Evolutionary conservation across 1,284 basidiomycete species (phyloP).

Genomic region (Cryptococcus sp.): DNA sequence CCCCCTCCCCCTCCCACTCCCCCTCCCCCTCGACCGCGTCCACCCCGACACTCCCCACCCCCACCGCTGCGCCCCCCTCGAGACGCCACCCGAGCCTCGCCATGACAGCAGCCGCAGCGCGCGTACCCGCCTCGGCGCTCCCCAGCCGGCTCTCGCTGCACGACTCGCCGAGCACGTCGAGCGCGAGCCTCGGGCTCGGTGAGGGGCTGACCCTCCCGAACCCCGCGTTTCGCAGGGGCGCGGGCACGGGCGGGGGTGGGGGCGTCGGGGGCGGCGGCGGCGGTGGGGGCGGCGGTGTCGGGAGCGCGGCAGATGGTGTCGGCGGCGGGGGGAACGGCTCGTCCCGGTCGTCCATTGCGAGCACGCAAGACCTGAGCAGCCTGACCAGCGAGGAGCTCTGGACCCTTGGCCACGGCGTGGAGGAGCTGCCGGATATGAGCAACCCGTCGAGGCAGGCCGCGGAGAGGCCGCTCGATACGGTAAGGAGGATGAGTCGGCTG

Average conservation of each 20-base stretch:
- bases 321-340: constrained; percentile 18
- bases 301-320: no score
- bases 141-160: constrained; percentile 21
- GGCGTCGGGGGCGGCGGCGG: no score
- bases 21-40: not conserved
- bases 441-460: constrained; percentile 41
- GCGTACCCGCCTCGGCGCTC: constrained; percentile 6
- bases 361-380: constrained; percentile 28
- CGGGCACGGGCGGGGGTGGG: no score
- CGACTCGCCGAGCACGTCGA: constrained; percentile 28
- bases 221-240: constrained; percentile 30
- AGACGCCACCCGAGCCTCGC: constrained; percentile 11
- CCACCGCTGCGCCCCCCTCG: not conserved
- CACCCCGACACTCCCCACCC: not conserved
- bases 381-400: constrained; percentile 45
- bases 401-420: constrained; percentile 27
- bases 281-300: no score
- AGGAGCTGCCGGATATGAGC: constrained; percentile 43
- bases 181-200: constrained; percentile 15
- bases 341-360: constrained; percentile 35
- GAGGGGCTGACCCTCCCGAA: constrained; percentile 29
- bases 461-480: constrained; percentile 47
- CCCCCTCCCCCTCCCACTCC: not conserved
- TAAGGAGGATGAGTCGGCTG: constrained; percentile 35
- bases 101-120: constrained; percentile 13